These are phyloP conservation scores for Coemansia sp. DNA, from an alignment of 192 early-diverging fungal genomes.

Conservation along the genomic window DNA sequence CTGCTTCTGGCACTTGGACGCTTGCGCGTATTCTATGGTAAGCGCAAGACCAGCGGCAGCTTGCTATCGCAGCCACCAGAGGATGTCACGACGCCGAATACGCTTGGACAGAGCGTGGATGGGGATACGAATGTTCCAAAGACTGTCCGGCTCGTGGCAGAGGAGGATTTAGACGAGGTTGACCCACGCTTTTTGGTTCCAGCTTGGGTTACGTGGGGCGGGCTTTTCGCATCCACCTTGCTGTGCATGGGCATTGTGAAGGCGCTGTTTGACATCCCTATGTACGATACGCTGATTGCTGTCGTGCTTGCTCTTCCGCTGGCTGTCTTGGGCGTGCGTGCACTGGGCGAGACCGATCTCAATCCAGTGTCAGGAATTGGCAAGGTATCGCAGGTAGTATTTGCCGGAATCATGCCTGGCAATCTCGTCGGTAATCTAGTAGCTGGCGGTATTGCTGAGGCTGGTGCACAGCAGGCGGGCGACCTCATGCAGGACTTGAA, in stretches of 20 bases:
- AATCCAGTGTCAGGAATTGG: slow-evolving; percentile 84
- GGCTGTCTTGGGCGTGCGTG: slow-evolving; percentile 79
- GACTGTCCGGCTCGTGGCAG: background rate
- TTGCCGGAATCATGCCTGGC: slow-evolving; percentile 75
- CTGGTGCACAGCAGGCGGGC: slow-evolving; percentile 71
- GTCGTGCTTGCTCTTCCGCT: slow-evolving; percentile 74
- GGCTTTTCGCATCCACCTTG: slow-evolving; percentile 63
- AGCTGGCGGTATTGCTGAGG: slow-evolving; percentile 78
- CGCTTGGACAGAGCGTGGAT: background rate
- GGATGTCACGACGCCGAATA: background rate
- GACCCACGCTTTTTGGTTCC: slow-evolving; percentile 62
- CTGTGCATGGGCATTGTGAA: slow-evolving; percentile 66
- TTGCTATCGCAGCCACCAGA: background rate
- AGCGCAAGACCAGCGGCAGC: background rate
- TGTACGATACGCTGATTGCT: slow-evolving; percentile 69
- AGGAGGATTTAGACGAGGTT: slow-evolving; percentile 22
- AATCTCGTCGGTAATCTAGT: slow-evolving; percentile 74
- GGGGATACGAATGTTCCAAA: background rate
- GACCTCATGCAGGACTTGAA: slow-evolving; percentile 85
- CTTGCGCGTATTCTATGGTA: background rate
- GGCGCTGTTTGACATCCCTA: slow-evolving; percentile 70
- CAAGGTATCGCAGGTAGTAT: slow-evolving; percentile 83
- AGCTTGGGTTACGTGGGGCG: slow-evolving; percentile 63
- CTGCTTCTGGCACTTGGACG: slow-evolving; percentile 18
- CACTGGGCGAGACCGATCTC: slow-evolving; percentile 80